Base-by-base conservation (phyloP, 1,139 yeast species). In the Diutina ranongensis region DNA sequence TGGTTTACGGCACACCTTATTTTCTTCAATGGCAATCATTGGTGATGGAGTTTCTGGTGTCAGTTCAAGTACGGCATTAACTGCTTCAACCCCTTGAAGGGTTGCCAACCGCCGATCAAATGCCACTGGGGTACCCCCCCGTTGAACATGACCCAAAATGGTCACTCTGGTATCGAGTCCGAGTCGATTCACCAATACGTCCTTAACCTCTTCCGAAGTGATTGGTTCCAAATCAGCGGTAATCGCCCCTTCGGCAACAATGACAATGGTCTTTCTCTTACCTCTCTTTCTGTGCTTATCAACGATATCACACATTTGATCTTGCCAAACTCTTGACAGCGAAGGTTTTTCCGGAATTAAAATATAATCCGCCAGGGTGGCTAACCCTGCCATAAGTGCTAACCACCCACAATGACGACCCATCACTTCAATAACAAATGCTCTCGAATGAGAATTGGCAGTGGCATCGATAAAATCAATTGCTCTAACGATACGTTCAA, bases 371-470 rank as follows among this genome's bases (percentile, higher is more conserved):
- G 94, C 92, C 58, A 84, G 80, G 15, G 92, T 82, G 21, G 89
- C 80, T 49, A 83, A 75, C 55, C 92, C 92, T 2, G 92, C 83
- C 85, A 83, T 83, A 52, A 83, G 65, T 1, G 86, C 92, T 52
- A 83, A 71, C 94, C 94, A 83, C 53, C 94, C 94, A 68, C 94
- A 83, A 57, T 83, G 92, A 62, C 94, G 74, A 50, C 94, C 94
- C 94, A 83, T 83, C n/a, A 83, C 94, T 62, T 83, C 94, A 42
- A 83, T 80, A 36, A 83, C 88, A 58, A 83, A 83, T 8, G 94
- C 94, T 59, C 94, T 68, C 27, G 87, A 82, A 61, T 83, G 94
- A 1, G 89, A 82, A 48, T 79, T 80, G 32, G 94, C 94, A 35
- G 94, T 83, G 42, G 89, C 92, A 60, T 83, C 92, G 50, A 83